These are phyloP conservation scores for Incumbomyces lentus DNA, from an alignment of 2,329 filamentous ascomycete genomes.

Conservation along the genomic window DNA sequence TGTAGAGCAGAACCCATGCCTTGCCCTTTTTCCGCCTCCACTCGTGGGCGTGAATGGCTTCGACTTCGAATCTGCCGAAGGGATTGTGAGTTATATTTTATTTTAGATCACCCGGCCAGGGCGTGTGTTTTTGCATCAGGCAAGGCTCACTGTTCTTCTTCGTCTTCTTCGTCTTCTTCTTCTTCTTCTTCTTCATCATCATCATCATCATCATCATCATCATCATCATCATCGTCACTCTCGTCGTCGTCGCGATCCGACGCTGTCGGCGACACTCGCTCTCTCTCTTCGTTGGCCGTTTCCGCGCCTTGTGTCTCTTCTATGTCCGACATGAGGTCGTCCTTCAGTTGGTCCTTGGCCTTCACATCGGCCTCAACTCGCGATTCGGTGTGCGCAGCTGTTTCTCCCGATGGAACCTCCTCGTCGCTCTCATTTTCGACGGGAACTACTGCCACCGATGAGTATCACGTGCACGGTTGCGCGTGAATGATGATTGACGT, in stretches of 20 bases:
- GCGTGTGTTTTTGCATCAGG: no score
- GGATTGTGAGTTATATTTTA: constrained; percentile 4
- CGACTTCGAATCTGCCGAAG: constrained; percentile 29
- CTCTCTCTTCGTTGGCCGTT: constrained; percentile 24
- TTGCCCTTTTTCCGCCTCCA: constrained; percentile 18
- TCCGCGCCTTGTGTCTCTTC: constrained; percentile 20
- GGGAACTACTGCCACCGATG: not conserved
- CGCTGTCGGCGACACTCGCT: constrained; percentile 9
- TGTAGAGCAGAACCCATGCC: constrained; percentile 23
- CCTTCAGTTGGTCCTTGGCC: constrained; percentile 13
- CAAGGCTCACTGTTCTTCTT: not conserved
- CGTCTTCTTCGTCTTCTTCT: constrained; percentile 12
- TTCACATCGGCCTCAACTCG: constrained; percentile 6
- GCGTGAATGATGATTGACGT: not conserved
- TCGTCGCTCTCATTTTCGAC: not conserved
- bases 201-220: constrained; percentile 23
- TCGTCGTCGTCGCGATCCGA: constrained; percentile 9
- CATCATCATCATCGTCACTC: constrained; percentile 12
- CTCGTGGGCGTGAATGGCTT: constrained; percentile 29
- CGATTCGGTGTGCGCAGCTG: constrained; percentile 2
- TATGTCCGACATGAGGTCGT: constrained; percentile 21
- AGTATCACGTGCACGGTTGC: not conserved
- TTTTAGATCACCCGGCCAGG: no score
- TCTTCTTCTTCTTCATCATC: constrained; percentile 22
- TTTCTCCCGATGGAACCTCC: constrained; percentile 3